Evolutionary conservation across 75 land plant species (phyloP).

Genomic region (Azolla pinnata): DNA sequence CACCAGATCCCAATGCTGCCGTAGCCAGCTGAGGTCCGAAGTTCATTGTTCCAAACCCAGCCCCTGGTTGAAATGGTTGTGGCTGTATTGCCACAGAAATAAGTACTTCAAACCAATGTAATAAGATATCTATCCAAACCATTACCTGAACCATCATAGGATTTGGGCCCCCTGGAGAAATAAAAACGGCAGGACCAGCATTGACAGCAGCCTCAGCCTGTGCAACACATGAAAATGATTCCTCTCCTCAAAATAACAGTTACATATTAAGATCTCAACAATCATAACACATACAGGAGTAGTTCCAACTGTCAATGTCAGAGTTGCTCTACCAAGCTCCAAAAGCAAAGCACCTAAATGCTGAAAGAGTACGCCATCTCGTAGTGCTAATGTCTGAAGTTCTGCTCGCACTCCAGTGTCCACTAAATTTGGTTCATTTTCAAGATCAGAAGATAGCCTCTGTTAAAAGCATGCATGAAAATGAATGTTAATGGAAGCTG

Average conservation of each 20-base stretch:
- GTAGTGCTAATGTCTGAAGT: conserved; percentile 50
- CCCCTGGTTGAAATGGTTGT: conserved; percentile 53
- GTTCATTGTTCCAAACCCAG: conserved; percentile 33
- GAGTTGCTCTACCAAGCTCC: conserved; percentile 86
- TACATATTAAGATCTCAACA: neutral
- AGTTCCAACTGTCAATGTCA: conserved; percentile 69
- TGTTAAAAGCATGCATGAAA: neutral
- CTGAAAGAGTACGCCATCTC: conserved; percentile 58
- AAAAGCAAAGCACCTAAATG: conserved; percentile 74
- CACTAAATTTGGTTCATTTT: conserved; percentile 42
- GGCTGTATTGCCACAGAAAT: conserved; percentile 38
- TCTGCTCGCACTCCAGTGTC: conserved; percentile 35
- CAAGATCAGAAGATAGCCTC: conserved; percentile 50
- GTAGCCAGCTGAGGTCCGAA: conserved; percentile 27
- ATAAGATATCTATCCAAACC: neutral
- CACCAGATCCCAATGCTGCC: conserved; percentile 32
- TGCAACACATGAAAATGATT: too few relatives aligned
- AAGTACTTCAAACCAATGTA: neutral
- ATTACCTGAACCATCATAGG: conserved; percentile 97
- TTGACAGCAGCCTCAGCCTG: conserved; percentile 88
- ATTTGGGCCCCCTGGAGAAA: conserved; percentile 81
- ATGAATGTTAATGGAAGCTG: neutral
- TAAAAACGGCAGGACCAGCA: conserved; percentile 91
- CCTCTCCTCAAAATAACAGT: neutral
- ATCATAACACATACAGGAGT: conserved; percentile 61